These are phyloP conservation scores for Mycena leptocephala DNA, from an alignment of 768 basidiomycete species.

Conservation along the genomic window DNA sequence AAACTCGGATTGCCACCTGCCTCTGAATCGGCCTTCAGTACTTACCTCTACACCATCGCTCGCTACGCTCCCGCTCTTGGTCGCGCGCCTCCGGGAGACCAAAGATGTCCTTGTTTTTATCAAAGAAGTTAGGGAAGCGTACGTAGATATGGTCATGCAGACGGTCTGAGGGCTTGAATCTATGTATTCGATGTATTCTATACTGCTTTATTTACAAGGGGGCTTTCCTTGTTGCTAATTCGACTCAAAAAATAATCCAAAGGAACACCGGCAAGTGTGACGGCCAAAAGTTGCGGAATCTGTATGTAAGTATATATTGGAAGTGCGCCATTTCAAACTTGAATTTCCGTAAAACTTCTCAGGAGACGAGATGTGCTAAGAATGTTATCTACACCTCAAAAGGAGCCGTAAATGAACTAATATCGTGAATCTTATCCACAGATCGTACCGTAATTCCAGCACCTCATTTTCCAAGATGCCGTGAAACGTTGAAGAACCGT, in stretches of 20 bases:
- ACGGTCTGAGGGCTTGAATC: not conserved
- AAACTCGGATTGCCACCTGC: not conserved
- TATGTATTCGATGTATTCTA: conserved; percentile 5
- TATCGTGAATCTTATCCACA: not conserved
- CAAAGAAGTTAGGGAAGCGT: conserved; percentile 73
- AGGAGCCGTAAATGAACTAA: too few relatives aligned
- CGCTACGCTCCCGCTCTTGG: conserved; percentile 75
- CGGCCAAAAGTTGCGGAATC: not conserved
- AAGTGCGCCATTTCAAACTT: too few relatives aligned
- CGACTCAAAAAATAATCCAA: not conserved
- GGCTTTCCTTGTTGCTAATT: not conserved
- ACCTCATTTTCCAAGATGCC: too few relatives aligned
- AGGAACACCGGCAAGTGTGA: too few relatives aligned
- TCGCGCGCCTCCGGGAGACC: conserved; percentile 81
- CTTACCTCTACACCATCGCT: conserved; percentile 85
- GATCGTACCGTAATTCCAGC: too few relatives aligned
- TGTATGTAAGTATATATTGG: not conserved
- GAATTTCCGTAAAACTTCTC: not conserved
- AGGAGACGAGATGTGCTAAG: not conserved
- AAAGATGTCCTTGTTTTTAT: conserved; percentile 83
- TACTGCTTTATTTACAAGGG: not conserved
- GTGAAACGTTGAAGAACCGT: too few relatives aligned
- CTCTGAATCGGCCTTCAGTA: conserved; percentile 62
- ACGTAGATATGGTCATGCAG: conserved; percentile 49
- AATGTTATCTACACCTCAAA: not conserved